phyloP scores from a whole-genome alignment of 1,284 basidiomycete genomes.

The Puccinia sorghi region DNA sequence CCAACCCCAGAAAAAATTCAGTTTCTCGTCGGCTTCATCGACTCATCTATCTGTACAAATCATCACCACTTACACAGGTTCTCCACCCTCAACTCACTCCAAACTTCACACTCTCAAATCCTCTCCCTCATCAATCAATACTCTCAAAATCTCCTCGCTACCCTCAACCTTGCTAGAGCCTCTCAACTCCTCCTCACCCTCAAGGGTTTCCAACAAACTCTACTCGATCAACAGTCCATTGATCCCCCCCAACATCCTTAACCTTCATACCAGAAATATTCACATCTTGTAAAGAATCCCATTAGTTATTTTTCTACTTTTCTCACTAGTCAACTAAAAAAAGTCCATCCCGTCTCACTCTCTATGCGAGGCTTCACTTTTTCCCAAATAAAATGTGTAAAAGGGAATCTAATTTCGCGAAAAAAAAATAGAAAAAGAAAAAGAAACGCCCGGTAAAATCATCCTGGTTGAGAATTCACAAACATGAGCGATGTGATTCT shows the following conservation, averaged over 20 bases:
- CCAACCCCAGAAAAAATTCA: not conserved
- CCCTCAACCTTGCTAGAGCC: slow-evolving; percentile 14
- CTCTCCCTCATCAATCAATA: slow-evolving; percentile 5
- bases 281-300: no score
- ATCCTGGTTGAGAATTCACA: no score
- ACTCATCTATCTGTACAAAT: slow-evolving; percentile 53
- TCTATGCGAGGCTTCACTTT: no score
- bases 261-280: not conserved
- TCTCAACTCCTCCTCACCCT: slow-evolving; percentile 11
- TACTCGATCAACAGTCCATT: not conserved
- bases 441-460: no score
- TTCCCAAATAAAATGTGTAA: no score
- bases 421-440: no score
- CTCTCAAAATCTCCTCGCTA: not conserved
- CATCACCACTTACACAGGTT: slow-evolving; percentile 53
- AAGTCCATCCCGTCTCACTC: no score
- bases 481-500: no score
- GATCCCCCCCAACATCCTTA: not conserved
- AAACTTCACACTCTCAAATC: slow-evolving; percentile 16
- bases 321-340: no score
- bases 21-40: slow-evolving; percentile 52
- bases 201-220: slow-evolving; percentile 14
- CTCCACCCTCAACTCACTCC: slow-evolving; percentile 27
- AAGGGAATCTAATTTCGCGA: no score
- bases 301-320: no score